Percentiles rank a stretch among this genome's conserved stretches.
These are phyloP conservation scores for Yarrowia porcina DNA, from an alignment of 805 yeast species.

Conservation along the genomic window DNA sequence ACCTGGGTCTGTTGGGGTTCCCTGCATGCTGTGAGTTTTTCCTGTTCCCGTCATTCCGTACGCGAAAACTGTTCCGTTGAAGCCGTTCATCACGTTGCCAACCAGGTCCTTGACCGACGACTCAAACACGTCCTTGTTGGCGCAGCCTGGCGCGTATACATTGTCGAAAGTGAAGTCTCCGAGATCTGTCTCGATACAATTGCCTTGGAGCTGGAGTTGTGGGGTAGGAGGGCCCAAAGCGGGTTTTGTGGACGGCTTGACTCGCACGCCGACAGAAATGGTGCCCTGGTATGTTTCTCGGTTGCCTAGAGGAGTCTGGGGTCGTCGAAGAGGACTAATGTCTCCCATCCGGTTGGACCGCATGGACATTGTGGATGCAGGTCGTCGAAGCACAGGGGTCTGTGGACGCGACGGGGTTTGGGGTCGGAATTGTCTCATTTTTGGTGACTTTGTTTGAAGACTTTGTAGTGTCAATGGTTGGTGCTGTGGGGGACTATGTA, in stretches of 20 bases:
- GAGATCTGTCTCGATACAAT: constrained; percentile 41
- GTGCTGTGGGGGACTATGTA: not conserved
- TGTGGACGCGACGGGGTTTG: constrained; percentile 31
- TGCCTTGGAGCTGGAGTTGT: constrained; percentile 12
- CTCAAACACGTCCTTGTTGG: constrained; percentile 61
- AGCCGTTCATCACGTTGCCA: constrained; percentile 54
- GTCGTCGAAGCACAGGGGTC: constrained; percentile 33
- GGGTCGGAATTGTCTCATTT: constrained; percentile 17
- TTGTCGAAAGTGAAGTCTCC: constrained; percentile 74
- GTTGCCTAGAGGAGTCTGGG: constrained; percentile 31
- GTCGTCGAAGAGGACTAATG: constrained; percentile 29
- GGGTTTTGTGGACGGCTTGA: constrained; percentile 51
- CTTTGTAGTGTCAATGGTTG: not conserved
- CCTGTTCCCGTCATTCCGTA: constrained; percentile 96
- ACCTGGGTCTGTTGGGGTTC: constrained; percentile 60
- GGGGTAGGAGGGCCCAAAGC: not conserved
- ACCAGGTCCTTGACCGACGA: constrained; percentile 51
- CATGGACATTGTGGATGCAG: constrained; percentile 33
- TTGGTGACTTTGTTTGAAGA: not conserved
- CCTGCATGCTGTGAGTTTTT: constrained; percentile 84
- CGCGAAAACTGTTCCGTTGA: constrained; percentile 84
- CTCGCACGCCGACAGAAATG: constrained; percentile 73
- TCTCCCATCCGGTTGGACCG: constrained; percentile 31
- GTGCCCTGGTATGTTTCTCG: constrained; percentile 53
- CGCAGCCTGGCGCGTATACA: constrained; percentile 53